These are phyloP conservation scores for Macrolepiota fuliginosa DNA, from an alignment of 768 basidiomycete genomes.

Conservation along the genomic window DNA sequence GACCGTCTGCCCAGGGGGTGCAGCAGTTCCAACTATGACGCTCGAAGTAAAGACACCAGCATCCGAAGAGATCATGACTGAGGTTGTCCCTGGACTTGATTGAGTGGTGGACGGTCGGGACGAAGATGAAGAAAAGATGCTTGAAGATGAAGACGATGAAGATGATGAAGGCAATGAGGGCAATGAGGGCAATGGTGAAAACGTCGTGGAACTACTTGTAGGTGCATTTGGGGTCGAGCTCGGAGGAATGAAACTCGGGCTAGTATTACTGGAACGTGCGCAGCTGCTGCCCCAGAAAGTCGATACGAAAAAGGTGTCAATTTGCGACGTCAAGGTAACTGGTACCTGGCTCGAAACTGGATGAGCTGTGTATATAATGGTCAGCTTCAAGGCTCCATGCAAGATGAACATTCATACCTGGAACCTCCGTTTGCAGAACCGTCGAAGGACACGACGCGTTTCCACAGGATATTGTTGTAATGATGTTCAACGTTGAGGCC, in stretches of 20 bases:
- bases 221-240: background rate
- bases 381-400: background rate
- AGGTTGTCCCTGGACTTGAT: background rate
- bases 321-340: background rate
- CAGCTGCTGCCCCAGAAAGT: conserved; percentile 3
- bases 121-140: background rate
- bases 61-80: background rate
- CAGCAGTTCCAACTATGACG: background rate
- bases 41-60: background rate
- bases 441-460: background rate
- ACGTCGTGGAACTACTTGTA: background rate
- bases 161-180: background rate
- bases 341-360: background rate
- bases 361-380: background rate
- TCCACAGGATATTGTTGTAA: background rate
- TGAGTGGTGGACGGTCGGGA: background rate
- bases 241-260: background rate
- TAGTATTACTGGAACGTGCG: background rate
- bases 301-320: background rate
- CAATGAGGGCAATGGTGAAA: background rate
- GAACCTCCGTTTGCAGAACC: background rate
- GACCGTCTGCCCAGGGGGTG: background rate
- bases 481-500: background rate
- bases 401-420: background rate
- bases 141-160: background rate